Conservation (phyloP, 805 yeast species). For the Sugiyamaella marilandica region DNA sequence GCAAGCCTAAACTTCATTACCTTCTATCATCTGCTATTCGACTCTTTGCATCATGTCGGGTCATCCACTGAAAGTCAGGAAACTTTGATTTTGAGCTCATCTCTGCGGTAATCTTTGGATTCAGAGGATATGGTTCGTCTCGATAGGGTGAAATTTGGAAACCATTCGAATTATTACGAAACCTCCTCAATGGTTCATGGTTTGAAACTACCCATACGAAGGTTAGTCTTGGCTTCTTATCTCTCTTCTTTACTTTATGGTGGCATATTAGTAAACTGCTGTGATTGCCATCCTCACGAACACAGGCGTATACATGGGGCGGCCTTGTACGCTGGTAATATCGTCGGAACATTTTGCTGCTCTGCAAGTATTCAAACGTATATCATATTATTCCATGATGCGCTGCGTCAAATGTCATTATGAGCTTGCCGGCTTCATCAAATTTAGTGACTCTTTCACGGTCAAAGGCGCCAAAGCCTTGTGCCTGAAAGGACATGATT, state of each 20-base stretch:
- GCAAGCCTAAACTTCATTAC: constrained; percentile 43
- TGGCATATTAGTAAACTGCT: constrained; percentile 45
- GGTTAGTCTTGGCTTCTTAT: constrained; percentile 18
- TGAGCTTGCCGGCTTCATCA: constrained; percentile 13
- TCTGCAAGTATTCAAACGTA: constrained; percentile 9
- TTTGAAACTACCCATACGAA: constrained; percentile 32
- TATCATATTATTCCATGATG: constrained; percentile 20
- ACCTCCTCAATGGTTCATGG: constrained; percentile 28
- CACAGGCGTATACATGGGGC: constrained; percentile 48
- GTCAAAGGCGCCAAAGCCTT: constrained; percentile 74
- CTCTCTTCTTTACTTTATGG: constrained; percentile 12
- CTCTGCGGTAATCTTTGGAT: not conserved
- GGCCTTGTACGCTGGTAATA: constrained; percentile 37
- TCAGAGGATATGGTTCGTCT: constrained; percentile 11
- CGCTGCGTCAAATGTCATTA: constrained; percentile 13
- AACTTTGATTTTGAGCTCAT: not conserved
- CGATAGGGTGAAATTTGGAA: constrained; percentile 25
- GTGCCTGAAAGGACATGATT: constrained; percentile 46
- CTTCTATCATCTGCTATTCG: constrained; percentile 42
- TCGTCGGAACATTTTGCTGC: constrained; percentile 10
- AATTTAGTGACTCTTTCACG: constrained; percentile 17
- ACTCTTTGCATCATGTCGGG: constrained; percentile 50
- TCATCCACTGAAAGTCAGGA: constrained; percentile 22
- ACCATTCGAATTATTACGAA: constrained; percentile 28
- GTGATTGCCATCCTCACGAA: constrained; percentile 71